Conservation (phyloP, 2,329 filamentous ascomycete genomes). For the Fusarium tupiense region DNA sequence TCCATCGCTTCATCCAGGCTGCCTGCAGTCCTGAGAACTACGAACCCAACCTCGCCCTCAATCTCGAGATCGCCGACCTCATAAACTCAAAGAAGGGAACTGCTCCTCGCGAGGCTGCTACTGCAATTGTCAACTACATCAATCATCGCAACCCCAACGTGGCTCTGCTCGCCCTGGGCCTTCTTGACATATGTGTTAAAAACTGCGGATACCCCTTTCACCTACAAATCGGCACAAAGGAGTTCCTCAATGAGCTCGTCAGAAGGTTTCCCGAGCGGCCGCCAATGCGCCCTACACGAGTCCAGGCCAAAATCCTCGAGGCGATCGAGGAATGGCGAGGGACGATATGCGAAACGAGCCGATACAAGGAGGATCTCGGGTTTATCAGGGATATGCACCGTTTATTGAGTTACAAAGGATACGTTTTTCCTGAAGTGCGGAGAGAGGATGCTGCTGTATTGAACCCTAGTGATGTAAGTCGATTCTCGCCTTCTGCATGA, state of each 20-base stretch:
- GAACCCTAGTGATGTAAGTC: slow-evolving; percentile 92
- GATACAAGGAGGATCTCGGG: slow-evolving; percentile 96
- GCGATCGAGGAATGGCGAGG: slow-evolving; percentile 98
- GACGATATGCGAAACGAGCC: slow-evolving; percentile 97
- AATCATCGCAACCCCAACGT: slow-evolving; percentile 98
- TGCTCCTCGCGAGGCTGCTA: slow-evolving; percentile 92
- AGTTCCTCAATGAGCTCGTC: slow-evolving; percentile 98
- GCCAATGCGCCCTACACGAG: slow-evolving; percentile 83
- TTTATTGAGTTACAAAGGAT: slow-evolving; percentile 94
- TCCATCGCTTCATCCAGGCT: slow-evolving; percentile 95
- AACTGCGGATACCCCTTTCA: slow-evolving; percentile 99
- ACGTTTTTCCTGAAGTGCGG: slow-evolving; percentile 91
- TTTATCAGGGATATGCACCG: slow-evolving; percentile 99
- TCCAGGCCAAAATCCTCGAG: slow-evolving; percentile 93
- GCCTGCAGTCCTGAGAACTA: slow-evolving; percentile 98
- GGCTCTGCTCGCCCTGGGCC: slow-evolving; percentile 85
- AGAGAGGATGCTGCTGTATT: slow-evolving; percentile 95
- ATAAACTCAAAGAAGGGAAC: slow-evolving; percentile 98
- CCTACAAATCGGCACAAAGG: slow-evolving; percentile 97
- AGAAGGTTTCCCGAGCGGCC: slow-evolving; percentile 94
- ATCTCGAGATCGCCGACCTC: slow-evolving; percentile 94
- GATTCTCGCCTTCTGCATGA: not conserved
- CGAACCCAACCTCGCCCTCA: slow-evolving; percentile 95
- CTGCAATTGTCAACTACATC: slow-evolving; percentile 91
- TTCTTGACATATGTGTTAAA: slow-evolving; percentile 99